Evolutionary conservation across 2,329 filamentous ascomycete species (phyloP), one percentile per base, ranked within the genome.

Genomic region (Thermothelomyces thermophilus): DNA sequence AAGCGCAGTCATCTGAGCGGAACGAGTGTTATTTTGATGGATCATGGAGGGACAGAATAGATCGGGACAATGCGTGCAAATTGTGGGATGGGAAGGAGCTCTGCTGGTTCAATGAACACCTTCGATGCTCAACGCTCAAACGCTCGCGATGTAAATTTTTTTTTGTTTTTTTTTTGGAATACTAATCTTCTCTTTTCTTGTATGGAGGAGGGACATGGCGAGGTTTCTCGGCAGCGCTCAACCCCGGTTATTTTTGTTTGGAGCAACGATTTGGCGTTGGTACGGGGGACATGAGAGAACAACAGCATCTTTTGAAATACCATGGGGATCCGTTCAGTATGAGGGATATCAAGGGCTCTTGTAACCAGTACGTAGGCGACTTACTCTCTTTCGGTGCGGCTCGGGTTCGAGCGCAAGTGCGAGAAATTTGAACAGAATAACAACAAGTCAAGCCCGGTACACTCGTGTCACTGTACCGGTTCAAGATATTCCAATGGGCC

Each of bases 371-470:
- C 30, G 22, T 30, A 22, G 26, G 13, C 34, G 17, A 11, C 36
- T n/a, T 34, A 24, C 36, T 47, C 33, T 34, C 41, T 40, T 49
- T 44, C n/a, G 34, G 41, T 50, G 41, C 47, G 41, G n/a, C 41
- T 19, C 28, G 17, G 31, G 40, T 44, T 34, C 30, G 37, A 48
- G 37, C 28, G 20, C 47, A 26, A 34, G 33, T 34, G 34, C 14
- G 47, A 49, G 17, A 34, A 44, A n/a, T n/a, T 34, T 30, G 47
- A 45, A 9, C 14, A 17, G 16, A 30, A 16, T 20, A 35, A 35
- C 16, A 30, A 16, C 30, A 35, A 35, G 8, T 14, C 39, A 28
- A 17, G 2, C 11, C 19, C 9, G 5, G 24, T 9, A 26, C 9
- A 9, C 24, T 26, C 24, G n/a, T n/a, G n/a, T n/a, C n/a, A n/a